Conservation (phyloP, 257 asterid species). For the Scutellaria baicalensis region DNA sequence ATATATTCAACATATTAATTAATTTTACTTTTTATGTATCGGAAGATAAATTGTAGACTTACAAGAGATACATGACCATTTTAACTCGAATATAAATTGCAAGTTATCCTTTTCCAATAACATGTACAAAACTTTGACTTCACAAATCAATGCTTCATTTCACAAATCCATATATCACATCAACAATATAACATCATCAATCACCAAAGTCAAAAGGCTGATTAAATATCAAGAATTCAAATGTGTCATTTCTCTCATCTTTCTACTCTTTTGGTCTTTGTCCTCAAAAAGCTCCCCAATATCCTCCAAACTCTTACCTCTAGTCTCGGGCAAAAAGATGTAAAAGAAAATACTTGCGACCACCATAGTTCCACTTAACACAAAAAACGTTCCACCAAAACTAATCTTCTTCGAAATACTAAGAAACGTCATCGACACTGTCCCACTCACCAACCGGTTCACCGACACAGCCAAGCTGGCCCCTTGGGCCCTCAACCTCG, state of each 20-base stretch:
- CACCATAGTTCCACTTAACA: slow-evolving; percentile 56
- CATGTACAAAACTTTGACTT: too few species aligned
- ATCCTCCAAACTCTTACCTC: slow-evolving; percentile 69
- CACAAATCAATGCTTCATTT: too few species aligned
- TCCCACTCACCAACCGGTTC: slow-evolving; percentile 74
- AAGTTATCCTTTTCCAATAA: too few species aligned
- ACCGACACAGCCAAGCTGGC: slow-evolving; percentile 61
- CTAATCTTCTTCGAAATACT: slow-evolving; percentile 45
- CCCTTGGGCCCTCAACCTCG: slow-evolving; percentile 73
- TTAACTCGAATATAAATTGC: too few species aligned
- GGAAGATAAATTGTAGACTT: too few species aligned
- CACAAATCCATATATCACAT: too few species aligned
- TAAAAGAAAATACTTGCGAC: slow-evolving; percentile 54
- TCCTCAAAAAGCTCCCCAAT: slow-evolving; percentile 57
- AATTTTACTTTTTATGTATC: too few species aligned
- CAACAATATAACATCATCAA: too few species aligned
- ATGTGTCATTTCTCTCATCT: neutral
- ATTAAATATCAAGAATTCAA: too few species aligned
- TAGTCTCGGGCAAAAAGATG: slow-evolving; percentile 72
- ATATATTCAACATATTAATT: too few species aligned
- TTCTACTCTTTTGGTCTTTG: slow-evolving; percentile 3
- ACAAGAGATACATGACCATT: too few species aligned
- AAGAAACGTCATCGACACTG: slow-evolving; percentile 62
- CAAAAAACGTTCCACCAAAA: slow-evolving; percentile 65
- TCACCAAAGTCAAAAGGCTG: too few species aligned